Evolutionary conservation across 768 basidiomycete genomes (phyloP).

Genomic region (Cystofilobasidium ferigula): DNA sequence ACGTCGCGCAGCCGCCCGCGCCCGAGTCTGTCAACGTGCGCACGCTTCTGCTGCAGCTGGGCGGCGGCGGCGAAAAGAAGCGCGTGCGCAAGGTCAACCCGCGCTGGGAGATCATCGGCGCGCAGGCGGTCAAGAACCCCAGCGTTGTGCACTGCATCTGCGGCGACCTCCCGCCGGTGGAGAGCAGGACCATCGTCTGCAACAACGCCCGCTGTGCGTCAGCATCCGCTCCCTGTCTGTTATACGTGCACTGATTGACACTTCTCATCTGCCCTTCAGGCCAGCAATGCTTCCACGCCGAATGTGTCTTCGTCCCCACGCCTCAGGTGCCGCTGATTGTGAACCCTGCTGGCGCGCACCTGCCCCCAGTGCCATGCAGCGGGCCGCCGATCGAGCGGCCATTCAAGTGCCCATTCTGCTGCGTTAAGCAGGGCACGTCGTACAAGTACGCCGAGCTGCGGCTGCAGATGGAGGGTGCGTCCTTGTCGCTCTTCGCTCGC

Average conservation of each 20-base stretch:
- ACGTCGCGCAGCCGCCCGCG: not conserved
- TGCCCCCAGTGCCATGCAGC: no score
- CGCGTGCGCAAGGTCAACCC: constrained; percentile 14
- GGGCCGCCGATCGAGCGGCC: constrained; percentile 32
- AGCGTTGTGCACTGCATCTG: constrained; percentile 12
- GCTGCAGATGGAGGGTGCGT: constrained; percentile 47
- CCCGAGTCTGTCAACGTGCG: not conserved
- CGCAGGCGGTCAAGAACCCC: constrained; percentile 27
- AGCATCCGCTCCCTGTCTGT: no score
- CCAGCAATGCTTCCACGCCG: constrained; percentile 33
- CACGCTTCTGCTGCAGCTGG: not conserved
- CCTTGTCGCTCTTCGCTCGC: not conserved
- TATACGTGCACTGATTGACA: no score
- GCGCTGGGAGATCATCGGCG: constrained; percentile 16
- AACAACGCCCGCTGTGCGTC: constrained; percentile 28
- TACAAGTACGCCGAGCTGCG: constrained; percentile 52
- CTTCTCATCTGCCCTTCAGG: constrained; percentile 25
- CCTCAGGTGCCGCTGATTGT: constrained; percentile 42
- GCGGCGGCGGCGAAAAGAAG: not conserved
- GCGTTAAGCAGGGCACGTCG: constrained; percentile 56
- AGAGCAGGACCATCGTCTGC: constrained; percentile 26
- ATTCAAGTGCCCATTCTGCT: constrained; percentile 58
- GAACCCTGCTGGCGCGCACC: constrained; percentile 25
- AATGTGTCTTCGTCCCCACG: constrained; percentile 43
- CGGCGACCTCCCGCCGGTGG: constrained; percentile 20